Conservation (phyloP, 1,139 yeast species). For the Nakaseomyces sp. region DNA sequence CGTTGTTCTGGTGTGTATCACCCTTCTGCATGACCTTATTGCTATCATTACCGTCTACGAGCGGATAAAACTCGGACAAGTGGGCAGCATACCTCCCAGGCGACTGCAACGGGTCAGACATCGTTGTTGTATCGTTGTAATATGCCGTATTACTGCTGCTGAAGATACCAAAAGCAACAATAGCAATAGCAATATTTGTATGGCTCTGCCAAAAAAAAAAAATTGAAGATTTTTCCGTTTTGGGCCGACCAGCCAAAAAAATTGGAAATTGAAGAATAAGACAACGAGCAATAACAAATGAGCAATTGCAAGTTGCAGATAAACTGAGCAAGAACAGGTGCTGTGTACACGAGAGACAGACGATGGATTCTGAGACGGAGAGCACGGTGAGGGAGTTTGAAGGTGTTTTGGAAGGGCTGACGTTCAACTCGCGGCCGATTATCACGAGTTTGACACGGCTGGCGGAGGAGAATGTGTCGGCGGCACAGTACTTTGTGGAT, state of each 20-base stretch:
- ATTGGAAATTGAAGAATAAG: too few relatives aligned
- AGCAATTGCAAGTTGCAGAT: too few relatives aligned
- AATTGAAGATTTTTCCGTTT: too few relatives aligned
- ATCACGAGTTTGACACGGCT: slow-evolving; percentile 77
- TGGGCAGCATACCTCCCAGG: slow-evolving; percentile 29
- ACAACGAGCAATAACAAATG: too few relatives aligned
- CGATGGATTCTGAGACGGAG: slow-evolving; percentile 23
- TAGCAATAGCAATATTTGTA: too few relatives aligned
- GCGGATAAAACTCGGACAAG: slow-evolving; percentile 29
- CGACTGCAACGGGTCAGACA: slow-evolving; percentile 8
- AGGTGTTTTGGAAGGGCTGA: slow-evolving; percentile 51
- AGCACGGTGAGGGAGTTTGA: slow-evolving; percentile 25
- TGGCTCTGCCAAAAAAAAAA: too few relatives aligned
- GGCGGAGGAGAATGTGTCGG: slow-evolving; percentile 73
- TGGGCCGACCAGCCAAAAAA: too few relatives aligned
- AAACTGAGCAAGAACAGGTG: too few relatives aligned
- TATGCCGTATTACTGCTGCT: too few relatives aligned
- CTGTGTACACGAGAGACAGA: not conserved
- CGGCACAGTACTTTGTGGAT: slow-evolving; percentile 68
- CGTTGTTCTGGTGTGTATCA: not conserved
- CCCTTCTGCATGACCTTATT: slow-evolving; percentile 3
- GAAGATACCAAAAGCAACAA: too few relatives aligned
- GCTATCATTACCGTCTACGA: slow-evolving; percentile 21
- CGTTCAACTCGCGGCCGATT: slow-evolving; percentile 84
- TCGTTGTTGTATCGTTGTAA: too few relatives aligned